Base-by-base conservation (phyloP, 139 green algal species). In the Coelastrella sp. region DNA sequence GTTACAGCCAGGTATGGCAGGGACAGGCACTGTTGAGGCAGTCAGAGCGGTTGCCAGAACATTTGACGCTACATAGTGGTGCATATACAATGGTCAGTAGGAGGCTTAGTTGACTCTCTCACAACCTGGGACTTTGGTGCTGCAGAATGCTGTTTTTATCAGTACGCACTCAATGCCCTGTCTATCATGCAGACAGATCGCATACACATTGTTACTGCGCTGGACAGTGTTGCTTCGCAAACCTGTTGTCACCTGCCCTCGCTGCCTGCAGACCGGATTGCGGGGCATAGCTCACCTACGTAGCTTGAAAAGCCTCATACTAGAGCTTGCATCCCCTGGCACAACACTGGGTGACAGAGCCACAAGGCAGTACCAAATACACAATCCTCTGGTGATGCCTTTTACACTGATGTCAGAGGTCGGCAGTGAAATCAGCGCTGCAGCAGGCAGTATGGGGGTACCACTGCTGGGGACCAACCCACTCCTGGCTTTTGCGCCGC, bases 1-100 rank as follows among this genome's bases (percentile, higher is more conserved):
- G 82, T 19, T 87, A 87, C 82, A 87, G 82, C 82, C 64, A 54
- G 5, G 82, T 76, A 16, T n/a, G n/a, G n/a, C n/a, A n/a, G n/a
- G n/a, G n/a, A n/a, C n/a, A n/a, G n/a, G n/a, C n/a, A n/a, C n/a
- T n/a, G n/a, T n/a, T n/a, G n/a, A n/a, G n/a, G n/a, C n/a, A n/a
- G n/a, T n/a, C n/a, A n/a, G n/a, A n/a, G n/a, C n/a, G n/a, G n/a
- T n/a, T n/a, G n/a, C n/a, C n/a, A n/a, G n/a, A n/a, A n/a, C n/a
- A n/a, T n/a, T n/a, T n/a, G n/a, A n/a, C n/a, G n/a, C n/a, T n/a
- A n/a, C n/a, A n/a, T n/a, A n/a, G n/a, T n/a, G n/a, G n/a, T n/a
- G n/a, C n/a, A n/a, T n/a, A n/a, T n/a, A n/a, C n/a, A n/a, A n/a
- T n/a, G n/a, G n/a, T n/a, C n/a, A n/a, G n/a, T n/a, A n/a, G n/a